phyloP scores from a whole-genome alignment of 2,329 filamentous ascomycete species.

The Curvularia hawaiiensis region DNA sequence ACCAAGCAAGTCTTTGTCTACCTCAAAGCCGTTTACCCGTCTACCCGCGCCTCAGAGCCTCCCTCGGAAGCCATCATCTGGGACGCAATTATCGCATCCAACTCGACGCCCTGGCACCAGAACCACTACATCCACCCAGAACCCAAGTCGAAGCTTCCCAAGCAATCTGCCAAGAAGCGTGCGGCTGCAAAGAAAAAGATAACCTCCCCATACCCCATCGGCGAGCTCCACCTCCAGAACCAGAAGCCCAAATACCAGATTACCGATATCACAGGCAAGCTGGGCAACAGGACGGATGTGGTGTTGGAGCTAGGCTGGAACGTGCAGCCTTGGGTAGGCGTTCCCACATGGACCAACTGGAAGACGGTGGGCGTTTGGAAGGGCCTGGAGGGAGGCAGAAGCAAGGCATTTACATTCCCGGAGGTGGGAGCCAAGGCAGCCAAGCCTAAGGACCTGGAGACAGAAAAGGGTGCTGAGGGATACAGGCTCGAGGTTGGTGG shows the following conservation, averaged over 20 bases:
- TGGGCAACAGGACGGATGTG: constrained; percentile 76
- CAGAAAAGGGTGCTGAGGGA: constrained; percentile 56
- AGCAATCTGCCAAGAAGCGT: constrained; percentile 45
- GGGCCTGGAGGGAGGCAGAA: constrained; percentile 67
- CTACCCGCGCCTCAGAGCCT: constrained; percentile 50
- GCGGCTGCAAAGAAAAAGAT: constrained; percentile 16
- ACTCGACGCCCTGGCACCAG: constrained; percentile 61
- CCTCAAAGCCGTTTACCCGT: constrained; percentile 76
- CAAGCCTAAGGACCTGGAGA: constrained; percentile 55
- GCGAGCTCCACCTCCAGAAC: constrained; percentile 77
- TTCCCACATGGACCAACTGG: constrained; percentile 74
- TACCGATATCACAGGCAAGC: constrained; percentile 80
- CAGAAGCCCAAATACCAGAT: constrained; percentile 97
- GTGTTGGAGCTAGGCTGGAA: constrained; percentile 89
- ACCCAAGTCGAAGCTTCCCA: constrained; percentile 56
- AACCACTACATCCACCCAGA: constrained; percentile 61
- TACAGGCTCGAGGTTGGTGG: constrained; percentile 50
- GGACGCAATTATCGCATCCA: constrained; percentile 89
- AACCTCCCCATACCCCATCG: constrained; percentile 55
- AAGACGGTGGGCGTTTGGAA: constrained; percentile 65
- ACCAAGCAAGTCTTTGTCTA: constrained; percentile 98
- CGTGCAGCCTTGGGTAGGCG: constrained; percentile 94
- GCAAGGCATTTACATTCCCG: constrained; percentile 68
- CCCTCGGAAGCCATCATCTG: constrained; percentile 80
- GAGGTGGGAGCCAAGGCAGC: constrained; percentile 68